A percentile compares a stretch with the other conserved stretches of the same genome.
These are phyloP conservation scores for Ciborinia camelliae DNA, from an alignment of 2,329 filamentous ascomycete genomes.

Conservation along the genomic window DNA sequence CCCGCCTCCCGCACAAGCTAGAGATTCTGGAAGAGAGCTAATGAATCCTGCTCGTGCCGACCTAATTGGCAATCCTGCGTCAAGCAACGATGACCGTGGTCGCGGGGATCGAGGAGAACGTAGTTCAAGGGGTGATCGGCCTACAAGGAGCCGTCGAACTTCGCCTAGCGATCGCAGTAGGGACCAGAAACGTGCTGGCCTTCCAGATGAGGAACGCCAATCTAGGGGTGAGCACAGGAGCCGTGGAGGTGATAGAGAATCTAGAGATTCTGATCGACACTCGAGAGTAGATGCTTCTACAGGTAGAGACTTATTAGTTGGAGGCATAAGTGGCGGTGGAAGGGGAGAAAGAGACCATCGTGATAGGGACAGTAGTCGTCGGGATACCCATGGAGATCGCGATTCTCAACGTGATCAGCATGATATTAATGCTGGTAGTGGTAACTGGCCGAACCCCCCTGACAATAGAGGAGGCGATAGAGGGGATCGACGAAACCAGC, in stretches of 20 bases:
- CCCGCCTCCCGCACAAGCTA: constrained; percentile 24
- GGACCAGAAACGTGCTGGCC: constrained; percentile 31
- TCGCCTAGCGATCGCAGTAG: constrained; percentile 35
- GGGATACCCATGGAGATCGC: constrained; percentile 21
- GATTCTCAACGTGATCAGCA: constrained; percentile 12
- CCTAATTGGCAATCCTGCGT: constrained; percentile 30
- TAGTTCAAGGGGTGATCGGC: constrained; percentile 32
- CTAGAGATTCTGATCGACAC: constrained; percentile 19
- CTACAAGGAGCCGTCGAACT: constrained; percentile 35
- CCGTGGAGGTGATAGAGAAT: constrained; percentile 28
- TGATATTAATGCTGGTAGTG: neutral
- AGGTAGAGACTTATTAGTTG: constrained; percentile 26
- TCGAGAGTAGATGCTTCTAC: constrained; percentile 5
- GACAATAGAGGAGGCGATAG: constrained; percentile 26
- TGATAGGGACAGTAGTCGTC: constrained; percentile 24
- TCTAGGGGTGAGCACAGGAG: constrained; percentile 34
- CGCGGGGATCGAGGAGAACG: constrained; percentile 33
- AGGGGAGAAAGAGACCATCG: constrained; percentile 22
- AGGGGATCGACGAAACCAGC: constrained; percentile 25
- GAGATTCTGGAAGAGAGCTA: constrained; percentile 29
- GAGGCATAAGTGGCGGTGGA: constrained; percentile 25
- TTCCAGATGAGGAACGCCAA: constrained; percentile 31
- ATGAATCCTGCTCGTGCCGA: constrained; percentile 34
- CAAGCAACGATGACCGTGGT: constrained; percentile 23
- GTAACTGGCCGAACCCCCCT: constrained; percentile 8